phyloP scores from a whole-genome alignment of 306 rosid species.

The Medicago lupulina region DNA sequence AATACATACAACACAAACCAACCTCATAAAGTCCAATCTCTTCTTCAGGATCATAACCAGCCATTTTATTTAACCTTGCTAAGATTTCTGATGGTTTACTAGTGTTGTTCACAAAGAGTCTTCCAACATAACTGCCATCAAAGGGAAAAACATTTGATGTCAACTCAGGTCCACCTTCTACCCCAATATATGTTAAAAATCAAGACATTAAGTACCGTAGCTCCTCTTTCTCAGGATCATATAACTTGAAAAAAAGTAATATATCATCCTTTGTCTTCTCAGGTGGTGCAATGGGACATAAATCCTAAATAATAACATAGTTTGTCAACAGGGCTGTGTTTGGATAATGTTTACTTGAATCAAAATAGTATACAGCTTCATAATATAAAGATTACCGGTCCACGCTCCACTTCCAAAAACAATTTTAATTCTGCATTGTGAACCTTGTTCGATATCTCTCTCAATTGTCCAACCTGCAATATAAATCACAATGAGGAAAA shows the following conservation, averaged over 20 bases:
- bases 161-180: constrained; percentile 35
- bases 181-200: constrained; percentile 20
- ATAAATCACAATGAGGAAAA: constrained; percentile 17
- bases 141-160: constrained; percentile 34
- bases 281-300: constrained; percentile 66
- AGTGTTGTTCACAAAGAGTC: constrained; percentile 79
- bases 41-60: constrained; percentile 82
- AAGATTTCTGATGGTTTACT: constrained; percentile 82
- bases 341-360: constrained; percentile 17
- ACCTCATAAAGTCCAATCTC: constrained; percentile 96
- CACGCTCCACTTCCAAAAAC: constrained; percentile 77
- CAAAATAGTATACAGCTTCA: constrained; percentile 31
- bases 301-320: constrained; percentile 56
- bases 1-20: constrained; percentile 37
- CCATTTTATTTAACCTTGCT: constrained; percentile 80
- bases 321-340: constrained; percentile 33
- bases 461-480: constrained; percentile 80
- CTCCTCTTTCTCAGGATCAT: constrained; percentile 84
- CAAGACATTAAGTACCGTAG: constrained; percentile 62
- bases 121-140: constrained; percentile 72
- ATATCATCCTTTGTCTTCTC: constrained; percentile 82
- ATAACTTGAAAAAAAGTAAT: constrained; percentile 84
- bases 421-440: constrained; percentile 78
- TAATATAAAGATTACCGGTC: constrained; percentile 59
- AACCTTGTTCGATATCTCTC: constrained; percentile 72